Evolutionary conservation across 1,284 basidiomycete genomes (phyloP), one percentile per base, ranked within the genome.

Genomic region (Phellopilus nigrolimitatus): DNA sequence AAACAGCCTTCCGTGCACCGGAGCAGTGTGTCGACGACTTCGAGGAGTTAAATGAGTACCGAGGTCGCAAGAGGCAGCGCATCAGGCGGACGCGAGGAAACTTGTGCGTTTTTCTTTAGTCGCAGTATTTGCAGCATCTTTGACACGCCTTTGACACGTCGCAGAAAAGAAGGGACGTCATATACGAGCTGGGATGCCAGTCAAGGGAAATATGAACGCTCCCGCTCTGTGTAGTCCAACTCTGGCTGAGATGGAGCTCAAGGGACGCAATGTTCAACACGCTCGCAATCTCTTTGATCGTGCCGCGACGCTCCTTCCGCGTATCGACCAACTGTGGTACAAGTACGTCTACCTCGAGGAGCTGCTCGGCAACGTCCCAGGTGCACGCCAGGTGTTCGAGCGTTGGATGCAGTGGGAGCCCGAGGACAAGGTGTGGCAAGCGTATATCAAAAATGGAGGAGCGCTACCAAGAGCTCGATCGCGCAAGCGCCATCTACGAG

Each of bases 361-460:
- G 68, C 79, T 99, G 2, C 79, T 99, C 10, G 90, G 95, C 62
- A 99, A 99, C 64, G 84, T 99, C 31, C 80, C 91, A 1, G 95
- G 95, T 25, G 94, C 95, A 1, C 84, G 95, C 8, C 95, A 98
- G 66, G 91, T 99, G 52, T 99, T 99, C 62, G 97, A 99, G 69
- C 80, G 95, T 42, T 99, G 95, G 95, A 97, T 99, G 93, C 80
- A 88, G 58, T 99, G 97, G 97, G 94, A 99, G 66, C 97, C 97
- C 0, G 93, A 98, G 63, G 97, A 99, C 79, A 98, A 97, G 73
- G 94, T 95, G 4, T 99, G 95, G 97, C 89, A 93, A 64, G 91
- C 92, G 9, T 99, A 97, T 69, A 92, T 99, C 76, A 95, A 97
- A n/a, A 73, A 74, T 99, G 66, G 97, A 99, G 71, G 83, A 90